Percentiles rank a stretch among this genome's conserved stretches.
phyloP scores from a whole-genome alignment of 1,284 basidiomycete genomes.

The Thelephora terrestris region DNA sequence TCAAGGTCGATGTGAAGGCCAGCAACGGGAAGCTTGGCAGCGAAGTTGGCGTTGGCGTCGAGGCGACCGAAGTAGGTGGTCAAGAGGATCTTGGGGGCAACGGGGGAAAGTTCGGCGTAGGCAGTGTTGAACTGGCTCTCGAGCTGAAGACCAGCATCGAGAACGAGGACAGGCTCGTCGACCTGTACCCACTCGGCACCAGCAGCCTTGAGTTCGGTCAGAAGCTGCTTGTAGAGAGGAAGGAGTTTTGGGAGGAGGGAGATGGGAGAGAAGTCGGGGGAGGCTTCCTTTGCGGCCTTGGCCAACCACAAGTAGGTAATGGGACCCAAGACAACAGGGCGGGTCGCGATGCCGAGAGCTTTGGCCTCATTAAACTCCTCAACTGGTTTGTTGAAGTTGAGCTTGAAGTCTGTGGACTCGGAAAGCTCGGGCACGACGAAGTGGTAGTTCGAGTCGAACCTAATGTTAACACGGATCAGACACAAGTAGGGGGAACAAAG shows the following conservation, averaged over 20 bases:
- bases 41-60: conserved; percentile 83
- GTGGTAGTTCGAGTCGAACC: conserved; percentile 99
- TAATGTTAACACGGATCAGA: conserved; percentile 20
- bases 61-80: conserved; percentile 97
- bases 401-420: conserved; percentile 87
- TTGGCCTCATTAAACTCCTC: conserved; percentile 96
- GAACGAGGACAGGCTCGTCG: conserved; percentile 94
- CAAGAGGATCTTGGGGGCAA: conserved; percentile 86
- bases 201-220: conserved; percentile 85
- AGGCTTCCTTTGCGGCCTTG: conserved; percentile 85
- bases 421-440: conserved; percentile 98
- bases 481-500: conserved; percentile 9
- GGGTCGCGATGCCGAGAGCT: conserved; percentile 81
- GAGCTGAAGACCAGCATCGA: conserved; percentile 76
- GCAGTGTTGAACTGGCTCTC: conserved; percentile 77
- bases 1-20: conserved; percentile 97
- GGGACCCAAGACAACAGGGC: conserved; percentile 94
- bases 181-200: conserved; percentile 94
- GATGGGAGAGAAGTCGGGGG: conserved; percentile 83
- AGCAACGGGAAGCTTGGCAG: conserved; percentile 88
- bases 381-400: conserved; percentile 92
- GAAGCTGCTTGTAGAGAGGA: conserved; percentile 87
- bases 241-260: conserved; percentile 85
- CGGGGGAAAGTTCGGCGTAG: conserved; percentile 76
- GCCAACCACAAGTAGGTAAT: conserved; percentile 93